Evolutionary conservation across 2,329 filamentous ascomycete species (phyloP).

Genomic region (Byssoonygena ceratinophila): DNA sequence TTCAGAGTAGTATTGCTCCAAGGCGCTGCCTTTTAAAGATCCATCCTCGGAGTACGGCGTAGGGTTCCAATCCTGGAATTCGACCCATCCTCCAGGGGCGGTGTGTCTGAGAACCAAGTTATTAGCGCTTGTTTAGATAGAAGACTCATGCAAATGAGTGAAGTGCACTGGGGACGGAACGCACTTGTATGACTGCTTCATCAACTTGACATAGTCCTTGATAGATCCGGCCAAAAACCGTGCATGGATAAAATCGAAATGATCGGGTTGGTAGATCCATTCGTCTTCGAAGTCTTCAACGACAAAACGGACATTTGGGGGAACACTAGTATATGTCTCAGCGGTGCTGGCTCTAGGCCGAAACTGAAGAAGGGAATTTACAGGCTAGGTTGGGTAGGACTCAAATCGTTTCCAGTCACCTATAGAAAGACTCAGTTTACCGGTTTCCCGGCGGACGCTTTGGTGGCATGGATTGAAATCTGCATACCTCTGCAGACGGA

Average conservation of each 20-base stretch:
- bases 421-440: not conserved
- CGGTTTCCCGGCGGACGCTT: not conserved
- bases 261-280: constrained; percentile 43
- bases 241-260: constrained; percentile 49
- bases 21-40: constrained; percentile 2
- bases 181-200: constrained; percentile 5
- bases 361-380: no score
- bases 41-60: constrained; percentile 5
- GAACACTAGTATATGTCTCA: constrained; percentile 34
- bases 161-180: not conserved
- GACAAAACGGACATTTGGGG: constrained; percentile 51
- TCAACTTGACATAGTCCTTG: constrained; percentile 34
- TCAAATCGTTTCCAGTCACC: constrained; percentile 17
- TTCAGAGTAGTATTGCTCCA: not conserved
- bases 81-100: constrained; percentile 27
- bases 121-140: not conserved
- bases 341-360: no score
- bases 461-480: not conserved
- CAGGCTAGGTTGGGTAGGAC: constrained; percentile 14
- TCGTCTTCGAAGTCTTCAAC: constrained; percentile 53
- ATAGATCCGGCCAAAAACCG: constrained; percentile 43
- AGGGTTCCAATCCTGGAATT: constrained; percentile 25
- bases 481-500: constrained; percentile 10
- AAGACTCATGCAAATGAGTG: not conserved
- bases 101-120: constrained; percentile 4